phyloP scores from a whole-genome alignment of 2,329 filamentous ascomycete genomes.

The Clarireedia paspali region DNA sequence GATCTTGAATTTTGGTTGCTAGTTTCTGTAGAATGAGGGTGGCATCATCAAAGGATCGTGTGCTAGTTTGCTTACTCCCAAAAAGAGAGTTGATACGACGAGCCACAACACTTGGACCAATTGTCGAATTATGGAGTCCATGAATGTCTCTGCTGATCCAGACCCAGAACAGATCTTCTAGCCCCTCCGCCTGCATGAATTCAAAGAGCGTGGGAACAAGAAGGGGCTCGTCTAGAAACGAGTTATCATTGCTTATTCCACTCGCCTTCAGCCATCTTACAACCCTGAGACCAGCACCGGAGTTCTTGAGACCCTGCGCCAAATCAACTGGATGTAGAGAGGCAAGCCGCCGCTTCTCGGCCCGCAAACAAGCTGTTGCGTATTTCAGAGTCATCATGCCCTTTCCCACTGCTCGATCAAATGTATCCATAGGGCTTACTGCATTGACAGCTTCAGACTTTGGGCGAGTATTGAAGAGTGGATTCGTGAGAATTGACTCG shows the following conservation, averaged over 20 bases:
- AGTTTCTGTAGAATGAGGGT: neutral
- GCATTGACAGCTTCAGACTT: neutral
- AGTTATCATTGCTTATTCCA: conserved; percentile 16
- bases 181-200: conserved; percentile 27
- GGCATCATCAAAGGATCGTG: neutral
- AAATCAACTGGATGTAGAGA: conserved; percentile 14
- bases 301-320: conserved; percentile 22
- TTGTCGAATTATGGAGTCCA: neutral
- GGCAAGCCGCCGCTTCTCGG: conserved; percentile 18
- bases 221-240: conserved; percentile 16
- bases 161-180: conserved; percentile 23
- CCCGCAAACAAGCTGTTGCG: conserved; percentile 21
- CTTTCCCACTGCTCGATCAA: conserved; percentile 25
- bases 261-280: conserved; percentile 27
- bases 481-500: conserved; percentile 42
- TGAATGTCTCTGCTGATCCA: conserved; percentile 22
- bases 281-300: conserved; percentile 26
- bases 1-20: neutral
- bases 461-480: conserved; percentile 32
- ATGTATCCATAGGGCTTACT: conserved; percentile 25
- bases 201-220: conserved; percentile 22
- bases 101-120: neutral
- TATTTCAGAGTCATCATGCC: conserved; percentile 25
- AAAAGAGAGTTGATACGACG: neutral
- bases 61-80: neutral